Evolutionary conservation across 352 stramenopile genomes (phyloP).

Genomic region (Phytophthora citrophthora): DNA sequence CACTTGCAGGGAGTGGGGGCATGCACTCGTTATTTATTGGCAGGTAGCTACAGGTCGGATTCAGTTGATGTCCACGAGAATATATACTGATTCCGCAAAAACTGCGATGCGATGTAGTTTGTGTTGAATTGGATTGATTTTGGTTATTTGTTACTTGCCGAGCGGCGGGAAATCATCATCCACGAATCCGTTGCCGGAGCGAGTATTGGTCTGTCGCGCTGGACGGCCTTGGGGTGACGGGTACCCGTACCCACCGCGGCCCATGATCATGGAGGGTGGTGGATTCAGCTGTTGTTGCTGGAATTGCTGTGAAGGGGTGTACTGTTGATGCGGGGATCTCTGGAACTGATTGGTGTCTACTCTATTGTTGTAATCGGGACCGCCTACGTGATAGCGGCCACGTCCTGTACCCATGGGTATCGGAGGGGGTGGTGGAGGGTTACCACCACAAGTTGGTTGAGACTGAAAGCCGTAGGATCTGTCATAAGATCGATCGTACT

Average conservation of each 20-base stretch:
- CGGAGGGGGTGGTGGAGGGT: constrained; percentile 22
- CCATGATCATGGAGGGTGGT: constrained; percentile 39
- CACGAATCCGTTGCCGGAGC: constrained; percentile 47
- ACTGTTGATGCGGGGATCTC: constrained; percentile 50
- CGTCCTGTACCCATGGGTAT: constrained; percentile 42
- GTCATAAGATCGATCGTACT: constrained; percentile 42
- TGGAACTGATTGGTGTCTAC: constrained; percentile 55
- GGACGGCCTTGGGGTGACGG: constrained; percentile 35
- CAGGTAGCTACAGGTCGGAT: constrained; percentile 16
- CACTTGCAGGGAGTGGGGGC: not conserved
- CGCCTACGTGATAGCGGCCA: constrained; percentile 38
- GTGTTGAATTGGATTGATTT: not conserved
- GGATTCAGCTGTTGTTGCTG: constrained; percentile 45
- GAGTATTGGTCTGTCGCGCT: constrained; percentile 23
- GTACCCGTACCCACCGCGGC: constrained; percentile 36
- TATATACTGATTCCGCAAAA: constrained; percentile 7
- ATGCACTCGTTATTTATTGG: constrained; percentile 44
- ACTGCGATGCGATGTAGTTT: too few species aligned
- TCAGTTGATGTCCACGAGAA: constrained; percentile 17
- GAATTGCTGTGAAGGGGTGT: constrained; percentile 39
- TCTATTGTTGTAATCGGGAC: constrained; percentile 63
- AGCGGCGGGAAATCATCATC: constrained; percentile 80
- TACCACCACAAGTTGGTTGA: constrained; percentile 13
- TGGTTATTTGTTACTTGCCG: constrained; percentile 46
- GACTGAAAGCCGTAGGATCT: constrained; percentile 35